Evolutionary conservation across 805 yeast species (phyloP).

Genomic region (Tetrapisispora taiwanensis): DNA sequence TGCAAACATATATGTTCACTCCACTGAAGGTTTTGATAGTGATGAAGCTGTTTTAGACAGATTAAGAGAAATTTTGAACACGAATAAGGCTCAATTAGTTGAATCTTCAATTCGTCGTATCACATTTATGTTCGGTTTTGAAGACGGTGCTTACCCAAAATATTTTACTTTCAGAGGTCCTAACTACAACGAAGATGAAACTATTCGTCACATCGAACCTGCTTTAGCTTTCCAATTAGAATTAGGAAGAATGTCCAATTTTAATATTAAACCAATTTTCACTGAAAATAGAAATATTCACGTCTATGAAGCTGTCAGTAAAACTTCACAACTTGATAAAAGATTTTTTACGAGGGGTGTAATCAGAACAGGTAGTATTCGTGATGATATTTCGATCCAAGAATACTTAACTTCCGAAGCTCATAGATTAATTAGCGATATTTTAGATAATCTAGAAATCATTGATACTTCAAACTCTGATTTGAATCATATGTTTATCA

Average conservation of each 20-base stretch:
- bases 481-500: conserved; percentile 92
- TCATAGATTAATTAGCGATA: conserved; percentile 89
- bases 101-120: conserved; percentile 80
- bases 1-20: conserved; percentile 67
- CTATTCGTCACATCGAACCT: conserved; percentile 96
- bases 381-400: conserved; percentile 85
- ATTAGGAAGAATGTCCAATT: conserved; percentile 86
- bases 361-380: conserved; percentile 88
- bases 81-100: conserved; percentile 57
- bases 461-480: conserved; percentile 92
- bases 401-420: conserved; percentile 95
- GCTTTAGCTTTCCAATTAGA: conserved; percentile 97
- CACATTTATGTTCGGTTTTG: conserved; percentile 79
- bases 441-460: conserved; percentile 88
- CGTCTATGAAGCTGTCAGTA: conserved; percentile 92
- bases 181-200: conserved; percentile 73
- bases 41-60: conserved; percentile 60
- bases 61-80: conserved; percentile 55
- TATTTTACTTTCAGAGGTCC: conserved; percentile 94
- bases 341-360: conserved; percentile 96
- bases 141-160: conserved; percentile 82
- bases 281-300: conserved; percentile 96
- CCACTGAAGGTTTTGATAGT: conserved; percentile 59
- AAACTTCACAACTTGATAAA: conserved; percentile 86
- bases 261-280: conserved; percentile 87